A percentile compares a stretch with the other conserved stretches of the same genome.
These are phyloP conservation scores for Epichloe uncinata DNA, from an alignment of 2,329 filamentous ascomycete species.

Conservation along the genomic window DNA sequence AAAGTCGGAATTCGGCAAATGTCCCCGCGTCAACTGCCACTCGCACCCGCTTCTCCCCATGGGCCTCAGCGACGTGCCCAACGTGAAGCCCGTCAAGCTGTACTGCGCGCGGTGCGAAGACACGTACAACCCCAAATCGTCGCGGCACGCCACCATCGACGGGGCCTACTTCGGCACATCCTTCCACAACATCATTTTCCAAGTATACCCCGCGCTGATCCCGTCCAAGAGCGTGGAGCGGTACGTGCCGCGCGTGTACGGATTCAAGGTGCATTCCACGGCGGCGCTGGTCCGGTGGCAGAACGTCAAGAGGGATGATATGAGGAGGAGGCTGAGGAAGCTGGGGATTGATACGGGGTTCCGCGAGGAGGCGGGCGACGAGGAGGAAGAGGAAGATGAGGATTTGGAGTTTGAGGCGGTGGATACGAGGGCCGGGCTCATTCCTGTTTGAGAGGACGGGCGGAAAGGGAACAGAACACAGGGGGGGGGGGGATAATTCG, in stretches of 20 bases:
- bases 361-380: constrained; percentile 54
- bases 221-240: constrained; percentile 75
- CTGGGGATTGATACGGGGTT: constrained; percentile 70
- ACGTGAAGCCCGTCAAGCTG: constrained; percentile 83
- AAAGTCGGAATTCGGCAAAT: constrained; percentile 95
- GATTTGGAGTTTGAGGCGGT: constrained; percentile 28
- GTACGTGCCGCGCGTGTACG: constrained; percentile 83
- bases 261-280: constrained; percentile 86
- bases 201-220: constrained; percentile 85
- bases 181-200: constrained; percentile 98
- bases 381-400: constrained; percentile 46
- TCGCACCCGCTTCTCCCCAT: constrained; percentile 88
- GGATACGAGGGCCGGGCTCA: constrained; percentile 17
- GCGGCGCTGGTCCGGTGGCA: constrained; percentile 90
- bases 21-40: constrained; percentile 89
- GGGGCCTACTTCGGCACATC: constrained; percentile 96
- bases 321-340: constrained; percentile 61
- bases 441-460: constrained; percentile 4
- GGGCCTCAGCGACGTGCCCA: constrained; percentile 81
- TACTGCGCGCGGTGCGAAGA: constrained; percentile 97
- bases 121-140: constrained; percentile 97
- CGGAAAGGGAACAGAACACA: not conserved
- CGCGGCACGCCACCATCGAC: constrained; percentile 86
- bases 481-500: not conserved
- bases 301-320: constrained; percentile 63